phyloP scores from a whole-genome alignment of 129 eudicot genomes.

The Solidago caesia region DNA sequence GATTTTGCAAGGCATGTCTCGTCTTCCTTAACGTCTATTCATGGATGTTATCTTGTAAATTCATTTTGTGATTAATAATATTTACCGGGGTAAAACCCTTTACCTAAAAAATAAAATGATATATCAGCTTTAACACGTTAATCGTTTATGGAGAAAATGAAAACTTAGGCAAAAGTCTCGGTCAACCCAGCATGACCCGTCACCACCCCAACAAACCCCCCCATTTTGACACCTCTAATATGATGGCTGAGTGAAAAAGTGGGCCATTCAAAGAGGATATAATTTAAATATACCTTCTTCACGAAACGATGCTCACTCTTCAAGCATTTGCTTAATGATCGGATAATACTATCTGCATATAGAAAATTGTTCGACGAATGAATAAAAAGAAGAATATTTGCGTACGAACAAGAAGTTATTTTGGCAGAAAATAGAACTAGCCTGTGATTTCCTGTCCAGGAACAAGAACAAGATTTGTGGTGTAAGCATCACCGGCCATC shows the following conservation, averaged over 20 bases:
- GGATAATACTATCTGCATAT: slow-evolving; percentile 57
- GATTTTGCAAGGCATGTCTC: too few species aligned
- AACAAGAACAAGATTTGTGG: slow-evolving; percentile 58
- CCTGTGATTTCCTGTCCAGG: slow-evolving; percentile 76
- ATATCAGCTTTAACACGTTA: too few species aligned
- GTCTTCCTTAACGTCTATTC: too few species aligned
- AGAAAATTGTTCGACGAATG: not conserved
- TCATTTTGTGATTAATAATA: too few species aligned
- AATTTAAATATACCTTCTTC: slow-evolving; percentile 58
- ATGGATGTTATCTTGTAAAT: too few species aligned
- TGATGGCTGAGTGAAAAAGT: not conserved
- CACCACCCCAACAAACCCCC: not conserved
- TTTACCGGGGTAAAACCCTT: too few species aligned
- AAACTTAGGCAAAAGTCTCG: not conserved
- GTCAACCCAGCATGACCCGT: slow-evolving; percentile 3
- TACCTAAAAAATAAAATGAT: too few species aligned
- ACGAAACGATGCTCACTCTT: slow-evolving; percentile 85
- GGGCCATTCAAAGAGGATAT: not conserved
- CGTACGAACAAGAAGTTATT: not conserved
- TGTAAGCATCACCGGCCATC: slow-evolving; percentile 77
- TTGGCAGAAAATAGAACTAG: slow-evolving; percentile 35
- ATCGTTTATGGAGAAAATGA: not conserved
- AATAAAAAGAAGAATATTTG: not conserved
- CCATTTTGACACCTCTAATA: not conserved
- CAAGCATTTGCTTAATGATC: slow-evolving; percentile 69